Evolutionary conservation across 768 basidiomycete species (phyloP).

Genomic region (Leccinellum luteum): DNA sequence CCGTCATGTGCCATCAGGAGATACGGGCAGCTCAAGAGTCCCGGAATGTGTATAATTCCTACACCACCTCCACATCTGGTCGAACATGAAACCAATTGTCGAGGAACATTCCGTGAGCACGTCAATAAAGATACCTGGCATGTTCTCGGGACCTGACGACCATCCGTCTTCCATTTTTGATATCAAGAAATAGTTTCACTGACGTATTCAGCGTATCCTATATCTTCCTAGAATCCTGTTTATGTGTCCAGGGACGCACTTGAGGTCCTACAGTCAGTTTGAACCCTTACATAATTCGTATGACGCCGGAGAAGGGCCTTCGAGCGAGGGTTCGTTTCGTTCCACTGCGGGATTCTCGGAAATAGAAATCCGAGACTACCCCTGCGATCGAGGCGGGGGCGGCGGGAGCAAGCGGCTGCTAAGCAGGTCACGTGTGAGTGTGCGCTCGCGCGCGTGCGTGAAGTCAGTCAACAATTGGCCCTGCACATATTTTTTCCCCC

Average conservation of each 20-base stretch:
- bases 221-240: not conserved
- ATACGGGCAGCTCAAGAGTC: not conserved
- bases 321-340: not conserved
- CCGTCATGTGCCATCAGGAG: not conserved
- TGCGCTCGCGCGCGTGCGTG: conserved; percentile 8
- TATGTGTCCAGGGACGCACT: conserved; percentile 6
- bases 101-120: not conserved
- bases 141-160: not conserved
- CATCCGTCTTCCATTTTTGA: not conserved
- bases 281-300: conserved; percentile 10
- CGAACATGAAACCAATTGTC: not conserved
- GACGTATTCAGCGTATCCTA: not conserved
- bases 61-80: not conserved
- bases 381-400: not conserved
- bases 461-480: conserved; percentile 3
- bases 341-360: not conserved
- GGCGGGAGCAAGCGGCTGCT: not conserved
- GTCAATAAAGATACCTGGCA: not conserved
- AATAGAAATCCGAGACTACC: not conserved
- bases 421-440: not conserved
- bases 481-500: not conserved
- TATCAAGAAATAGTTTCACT: conserved; percentile 4
- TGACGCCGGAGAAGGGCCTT: not conserved
- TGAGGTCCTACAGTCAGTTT: conserved; percentile 3
- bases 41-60: not conserved